Conservation (phyloP, 108 stramenopile genomes). For the Craspedostauros australis region DNA sequence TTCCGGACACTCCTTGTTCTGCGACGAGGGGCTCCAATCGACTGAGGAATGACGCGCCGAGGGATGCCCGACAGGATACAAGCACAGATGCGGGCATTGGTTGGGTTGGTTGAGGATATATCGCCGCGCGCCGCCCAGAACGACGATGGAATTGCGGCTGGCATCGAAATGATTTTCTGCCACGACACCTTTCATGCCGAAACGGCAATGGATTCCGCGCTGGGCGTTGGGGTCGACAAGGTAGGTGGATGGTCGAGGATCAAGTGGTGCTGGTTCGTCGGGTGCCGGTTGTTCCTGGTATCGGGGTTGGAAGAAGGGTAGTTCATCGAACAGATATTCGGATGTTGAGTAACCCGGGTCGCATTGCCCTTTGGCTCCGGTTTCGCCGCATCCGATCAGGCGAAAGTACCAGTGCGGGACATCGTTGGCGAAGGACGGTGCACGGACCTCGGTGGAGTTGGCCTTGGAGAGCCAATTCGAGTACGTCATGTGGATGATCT, state of each 20-base stretch:
- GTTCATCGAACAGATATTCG: slow-evolving; percentile 84
- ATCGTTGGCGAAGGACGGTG: slow-evolving; percentile 25
- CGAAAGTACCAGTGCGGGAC: slow-evolving; percentile 90
- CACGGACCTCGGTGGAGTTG: slow-evolving; percentile 33
- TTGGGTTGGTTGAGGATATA: slow-evolving; percentile 85
- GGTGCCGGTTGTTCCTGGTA: neutral
- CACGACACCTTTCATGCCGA: slow-evolving; percentile 85
- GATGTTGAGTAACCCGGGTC: slow-evolving; percentile 57
- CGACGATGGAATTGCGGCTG: slow-evolving; percentile 77
- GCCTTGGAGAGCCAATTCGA: slow-evolving; percentile 80
- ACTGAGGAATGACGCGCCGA: slow-evolving; percentile 69
- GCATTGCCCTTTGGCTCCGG: slow-evolving; percentile 44
- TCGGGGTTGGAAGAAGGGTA: slow-evolving; percentile 82
- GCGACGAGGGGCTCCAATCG: slow-evolving; percentile 80
- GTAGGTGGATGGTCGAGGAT: slow-evolving; percentile 10
- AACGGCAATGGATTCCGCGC: slow-evolving; percentile 90
- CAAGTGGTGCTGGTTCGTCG: neutral
- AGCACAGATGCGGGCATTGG: slow-evolving; percentile 67
- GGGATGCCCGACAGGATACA: slow-evolving; percentile 75
- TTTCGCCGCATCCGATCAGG: slow-evolving; percentile 74
- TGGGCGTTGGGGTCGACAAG: slow-evolving; percentile 26
- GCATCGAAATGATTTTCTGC: slow-evolving; percentile 90
- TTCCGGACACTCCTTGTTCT: slow-evolving; percentile 51
- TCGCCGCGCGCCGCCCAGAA: slow-evolving; percentile 72
- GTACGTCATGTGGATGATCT: slow-evolving; percentile 76